A percentile compares a stretch with the other conserved stretches of the same genome.
phyloP scores from a whole-genome alignment of 2,329 filamentous ascomycete genomes.

The Colletotrichum spinosum region DNA sequence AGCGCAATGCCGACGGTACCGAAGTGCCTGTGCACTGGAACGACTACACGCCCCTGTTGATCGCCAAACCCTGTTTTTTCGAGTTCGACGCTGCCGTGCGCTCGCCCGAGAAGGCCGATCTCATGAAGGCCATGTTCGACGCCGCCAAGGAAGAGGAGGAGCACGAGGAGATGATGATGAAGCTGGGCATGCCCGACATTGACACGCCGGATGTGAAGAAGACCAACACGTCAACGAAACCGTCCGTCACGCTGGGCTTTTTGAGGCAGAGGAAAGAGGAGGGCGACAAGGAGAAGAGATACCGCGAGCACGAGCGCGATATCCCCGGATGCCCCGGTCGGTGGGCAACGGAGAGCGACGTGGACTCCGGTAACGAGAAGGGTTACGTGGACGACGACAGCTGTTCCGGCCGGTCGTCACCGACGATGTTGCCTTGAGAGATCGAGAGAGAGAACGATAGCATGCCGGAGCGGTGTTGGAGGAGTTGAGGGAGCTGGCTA shows the following conservation, averaged over 20 bases:
- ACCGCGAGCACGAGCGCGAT: conserved; percentile 34
- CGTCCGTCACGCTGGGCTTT: conserved; percentile 24
- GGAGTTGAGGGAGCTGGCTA: neutral
- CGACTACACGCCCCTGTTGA: conserved; percentile 55
- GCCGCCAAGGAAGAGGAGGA: conserved; percentile 46
- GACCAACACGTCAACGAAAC: conserved; percentile 25
- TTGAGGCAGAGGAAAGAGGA: conserved; percentile 29
- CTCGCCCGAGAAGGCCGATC: conserved; percentile 39
- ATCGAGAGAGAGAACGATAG: neutral
- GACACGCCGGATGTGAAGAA: conserved; percentile 13
- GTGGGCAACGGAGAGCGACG: conserved; percentile 35
- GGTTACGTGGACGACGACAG: conserved; percentile 34
- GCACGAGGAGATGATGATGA: conserved; percentile 43
- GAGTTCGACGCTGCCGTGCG: conserved; percentile 51
- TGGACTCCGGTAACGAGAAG: conserved; percentile 37
- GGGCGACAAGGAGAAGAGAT: conserved; percentile 30
- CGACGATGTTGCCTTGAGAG: conserved; percentile 21
- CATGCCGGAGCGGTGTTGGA: too few species aligned
- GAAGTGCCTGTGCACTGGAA: conserved; percentile 56
- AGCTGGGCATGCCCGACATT: conserved; percentile 34
- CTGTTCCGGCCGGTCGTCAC: conserved; percentile 33
- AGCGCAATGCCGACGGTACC: conserved; percentile 40
- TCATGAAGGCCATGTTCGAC: conserved; percentile 51
- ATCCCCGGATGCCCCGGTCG: conserved; percentile 36
- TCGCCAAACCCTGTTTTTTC: conserved; percentile 56